phyloP scores from a whole-genome alignment of 2,329 filamentous ascomycete species.

The Arthrobotrys megalospora region DNA sequence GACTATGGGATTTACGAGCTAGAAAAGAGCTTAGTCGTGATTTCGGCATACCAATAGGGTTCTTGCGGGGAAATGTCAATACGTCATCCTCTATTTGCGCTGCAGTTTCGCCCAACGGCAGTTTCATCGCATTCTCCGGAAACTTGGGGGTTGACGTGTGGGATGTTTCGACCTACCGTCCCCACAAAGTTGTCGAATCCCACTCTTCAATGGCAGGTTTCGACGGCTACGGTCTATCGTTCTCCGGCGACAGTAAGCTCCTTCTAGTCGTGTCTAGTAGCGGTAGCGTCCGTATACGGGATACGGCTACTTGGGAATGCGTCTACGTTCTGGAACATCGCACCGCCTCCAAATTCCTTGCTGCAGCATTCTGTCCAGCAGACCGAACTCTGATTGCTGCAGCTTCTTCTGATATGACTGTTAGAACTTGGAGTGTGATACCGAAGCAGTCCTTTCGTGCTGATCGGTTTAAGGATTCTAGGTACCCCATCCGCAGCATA shows the following conservation, averaged over 20 bases:
- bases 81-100: neutral
- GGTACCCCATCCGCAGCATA: neutral
- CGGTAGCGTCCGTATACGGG: neutral
- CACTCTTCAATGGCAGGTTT: neutral
- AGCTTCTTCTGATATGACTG: neutral
- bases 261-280: neutral
- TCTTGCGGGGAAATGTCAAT: neutral
- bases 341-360: neutral
- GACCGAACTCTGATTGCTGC: neutral
- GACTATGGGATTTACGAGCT: neutral
- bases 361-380: neutral
- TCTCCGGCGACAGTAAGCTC: neutral
- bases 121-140: neutral
- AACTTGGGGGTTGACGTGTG: neutral
- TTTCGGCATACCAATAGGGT: neutral
- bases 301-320: neutral
- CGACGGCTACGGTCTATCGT: neutral
- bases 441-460: neutral
- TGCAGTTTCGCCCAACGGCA: neutral
- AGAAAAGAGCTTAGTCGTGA: neutral
- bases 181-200: neutral
- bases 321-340: neutral
- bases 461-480: neutral
- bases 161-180: neutral
- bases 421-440: neutral